phyloP scores from a whole-genome alignment of 2,329 filamentous ascomycete species.

The Macrophomina pseudophaseolina region DNA sequence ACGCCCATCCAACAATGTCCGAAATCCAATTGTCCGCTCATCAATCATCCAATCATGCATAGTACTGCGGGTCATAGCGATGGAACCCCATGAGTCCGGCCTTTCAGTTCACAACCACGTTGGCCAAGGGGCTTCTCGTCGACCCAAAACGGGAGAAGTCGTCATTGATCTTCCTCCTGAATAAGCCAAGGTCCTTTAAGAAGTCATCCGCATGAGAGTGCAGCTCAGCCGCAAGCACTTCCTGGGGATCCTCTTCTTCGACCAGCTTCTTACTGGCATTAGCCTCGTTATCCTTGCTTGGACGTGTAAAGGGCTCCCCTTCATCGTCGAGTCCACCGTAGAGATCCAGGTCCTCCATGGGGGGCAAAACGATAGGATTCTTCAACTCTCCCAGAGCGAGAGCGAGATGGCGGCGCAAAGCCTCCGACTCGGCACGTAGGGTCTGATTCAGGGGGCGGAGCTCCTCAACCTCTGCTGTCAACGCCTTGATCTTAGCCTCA shows the following conservation, averaged over 20 bases:
- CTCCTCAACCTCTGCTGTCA: slow-evolving; percentile 62
- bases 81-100: not conserved
- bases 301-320: slow-evolving; percentile 33
- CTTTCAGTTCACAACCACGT: slow-evolving; percentile 17
- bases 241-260: slow-evolving; percentile 56
- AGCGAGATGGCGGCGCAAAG: slow-evolving; percentile 82
- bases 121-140: slow-evolving; percentile 6
- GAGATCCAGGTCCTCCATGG: slow-evolving; percentile 32
- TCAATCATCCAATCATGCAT: not conserved
- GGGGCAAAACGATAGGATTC: slow-evolving; percentile 78
- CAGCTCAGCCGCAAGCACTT: slow-evolving; percentile 63
- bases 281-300: slow-evolving; percentile 50
- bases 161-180: slow-evolving; percentile 84
- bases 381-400: slow-evolving; percentile 84
- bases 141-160: slow-evolving; percentile 70
- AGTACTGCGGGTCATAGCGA: not conserved
- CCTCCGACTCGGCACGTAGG: slow-evolving; percentile 74
- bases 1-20: not conserved
- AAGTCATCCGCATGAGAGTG: slow-evolving; percentile 86
- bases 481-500: slow-evolving; percentile 89
- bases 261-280: slow-evolving; percentile 65
- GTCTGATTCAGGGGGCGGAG: slow-evolving; percentile 61
- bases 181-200: slow-evolving; percentile 77
- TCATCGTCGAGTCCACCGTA: slow-evolving; percentile 27
- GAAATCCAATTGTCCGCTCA: not conserved